Evolutionary conservation across 2,329 filamentous ascomycete species (phyloP).

Genomic region (Paramyrothecium roridum): DNA sequence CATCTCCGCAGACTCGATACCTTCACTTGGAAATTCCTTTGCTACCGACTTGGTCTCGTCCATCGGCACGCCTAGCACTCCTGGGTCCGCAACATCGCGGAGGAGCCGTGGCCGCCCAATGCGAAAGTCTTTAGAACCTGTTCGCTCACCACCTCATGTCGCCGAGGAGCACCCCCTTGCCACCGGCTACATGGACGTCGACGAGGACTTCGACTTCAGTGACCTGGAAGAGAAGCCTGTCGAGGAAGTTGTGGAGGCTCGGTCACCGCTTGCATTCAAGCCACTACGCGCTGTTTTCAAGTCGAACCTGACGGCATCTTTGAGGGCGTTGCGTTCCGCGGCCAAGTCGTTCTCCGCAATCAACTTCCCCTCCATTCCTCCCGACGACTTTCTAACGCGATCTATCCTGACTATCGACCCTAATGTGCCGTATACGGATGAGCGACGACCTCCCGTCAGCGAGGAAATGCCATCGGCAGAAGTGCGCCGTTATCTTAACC

Average conservation of each 20-base stretch:
- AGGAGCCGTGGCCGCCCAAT: constrained; percentile 32
- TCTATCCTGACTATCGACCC: constrained; percentile 67
- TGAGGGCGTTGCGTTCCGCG: constrained; percentile 61
- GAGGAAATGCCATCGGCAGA: constrained; percentile 65
- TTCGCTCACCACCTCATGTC: constrained; percentile 53
- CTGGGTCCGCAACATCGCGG: constrained; percentile 21
- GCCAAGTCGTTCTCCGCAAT: constrained; percentile 61
- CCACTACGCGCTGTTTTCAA: constrained; percentile 60
- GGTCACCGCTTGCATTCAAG: constrained; percentile 26
- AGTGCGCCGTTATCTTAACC: constrained; percentile 65
- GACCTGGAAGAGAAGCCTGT: constrained; percentile 32
- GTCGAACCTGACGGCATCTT: constrained; percentile 65
- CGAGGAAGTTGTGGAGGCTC: constrained; percentile 11
- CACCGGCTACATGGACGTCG: constrained; percentile 15
- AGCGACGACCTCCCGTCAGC: constrained; percentile 59
- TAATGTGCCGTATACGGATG: constrained; percentile 63
- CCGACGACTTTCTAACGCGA: constrained; percentile 64
- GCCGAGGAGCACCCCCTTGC: constrained; percentile 51
- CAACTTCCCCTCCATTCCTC: constrained; percentile 60
- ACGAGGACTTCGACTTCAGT: constrained; percentile 46
- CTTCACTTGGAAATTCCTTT: constrained; percentile 55
- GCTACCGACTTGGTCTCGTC: constrained; percentile 47
- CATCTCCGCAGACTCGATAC: constrained; percentile 58
- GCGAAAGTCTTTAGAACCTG: constrained; percentile 50
- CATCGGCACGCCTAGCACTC: constrained; percentile 44